A percentile compares a stretch with the other conserved stretches of the same genome.
Conservation (phyloP, 2,329 filamentous ascomycete genomes). For the Aureobasidium musti region DNA sequence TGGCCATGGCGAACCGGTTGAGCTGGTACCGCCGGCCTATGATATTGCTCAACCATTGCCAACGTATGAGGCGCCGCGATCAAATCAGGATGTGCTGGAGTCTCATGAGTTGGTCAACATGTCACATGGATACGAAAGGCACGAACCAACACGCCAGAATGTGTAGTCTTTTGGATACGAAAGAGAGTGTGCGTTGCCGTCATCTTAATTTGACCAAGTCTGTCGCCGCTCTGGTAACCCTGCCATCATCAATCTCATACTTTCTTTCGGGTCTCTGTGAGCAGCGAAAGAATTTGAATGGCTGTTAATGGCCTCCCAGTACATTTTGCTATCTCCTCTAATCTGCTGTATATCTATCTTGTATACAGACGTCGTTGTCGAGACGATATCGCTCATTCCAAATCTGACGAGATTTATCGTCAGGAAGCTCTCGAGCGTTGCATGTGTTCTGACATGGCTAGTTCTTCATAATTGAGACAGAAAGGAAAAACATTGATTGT, state of each 20-base stretch:
- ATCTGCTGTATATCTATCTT: neutral
- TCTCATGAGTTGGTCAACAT: neutral
- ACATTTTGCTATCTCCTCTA: neutral
- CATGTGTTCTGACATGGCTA: too few species aligned
- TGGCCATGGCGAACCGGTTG: neutral
- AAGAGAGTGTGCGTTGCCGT: too few species aligned
- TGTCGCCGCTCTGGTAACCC: neutral
- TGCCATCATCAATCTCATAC: neutral
- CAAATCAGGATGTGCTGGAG: neutral
- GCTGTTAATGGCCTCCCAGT: too few species aligned
- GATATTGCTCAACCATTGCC: constrained; percentile 11
- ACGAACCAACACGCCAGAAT: neutral
- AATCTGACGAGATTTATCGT: neutral
- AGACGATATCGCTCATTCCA: neutral
- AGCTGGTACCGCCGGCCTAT: neutral
- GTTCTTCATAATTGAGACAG: too few species aligned
- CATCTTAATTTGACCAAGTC: neutral
- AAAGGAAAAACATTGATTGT: neutral
- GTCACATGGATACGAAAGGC: neutral
- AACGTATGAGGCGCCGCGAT: neutral
- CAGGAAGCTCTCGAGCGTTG: neutral
- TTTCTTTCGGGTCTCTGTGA: neutral
- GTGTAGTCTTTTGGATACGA: neutral
- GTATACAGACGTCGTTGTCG: neutral
- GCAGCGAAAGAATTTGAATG: neutral